phyloP scores from a whole-genome alignment of 2,329 filamentous ascomycete genomes.

The Neonectria neomacrospora region DNA sequence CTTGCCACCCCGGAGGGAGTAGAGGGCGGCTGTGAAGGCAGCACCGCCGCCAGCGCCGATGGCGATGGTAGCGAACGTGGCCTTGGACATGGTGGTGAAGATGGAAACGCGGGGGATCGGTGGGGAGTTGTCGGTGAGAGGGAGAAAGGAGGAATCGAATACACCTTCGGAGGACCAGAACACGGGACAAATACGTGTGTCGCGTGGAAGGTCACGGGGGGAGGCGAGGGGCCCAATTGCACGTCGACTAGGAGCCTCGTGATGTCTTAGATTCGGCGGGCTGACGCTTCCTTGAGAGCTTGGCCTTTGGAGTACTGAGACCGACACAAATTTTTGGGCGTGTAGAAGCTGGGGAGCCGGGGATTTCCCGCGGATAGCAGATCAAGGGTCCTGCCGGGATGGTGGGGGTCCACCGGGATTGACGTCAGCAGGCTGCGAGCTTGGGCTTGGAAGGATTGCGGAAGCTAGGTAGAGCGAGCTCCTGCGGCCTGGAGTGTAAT shows the following conservation, averaged over 20 bases:
- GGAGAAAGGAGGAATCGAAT: not conserved
- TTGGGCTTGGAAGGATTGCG: not conserved
- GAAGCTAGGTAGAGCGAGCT: not conserved
- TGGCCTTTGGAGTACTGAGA: not conserved
- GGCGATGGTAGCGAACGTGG: constrained; percentile 79
- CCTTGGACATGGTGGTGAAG: constrained; percentile 75
- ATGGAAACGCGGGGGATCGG: constrained; percentile 1
- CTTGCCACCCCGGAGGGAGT: constrained; percentile 65
- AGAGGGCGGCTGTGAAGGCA: constrained; percentile 76
- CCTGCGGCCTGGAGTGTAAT: not conserved
- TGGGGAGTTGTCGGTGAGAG: constrained; percentile 1
- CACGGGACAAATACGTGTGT: not conserved
- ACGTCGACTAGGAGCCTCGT: constrained; percentile 4
- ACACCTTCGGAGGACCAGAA: not conserved
- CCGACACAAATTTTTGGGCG: not conserved
- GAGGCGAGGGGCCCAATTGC: constrained; percentile 15
- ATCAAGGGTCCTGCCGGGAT: constrained; percentile 14
- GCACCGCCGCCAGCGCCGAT: constrained; percentile 81
- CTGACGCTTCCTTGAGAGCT: constrained; percentile 1
- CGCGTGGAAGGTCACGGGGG: constrained; percentile 11
- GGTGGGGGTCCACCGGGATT: constrained; percentile 11
- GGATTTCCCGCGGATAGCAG: constrained; percentile 21
- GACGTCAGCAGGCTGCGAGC: constrained; percentile 18
- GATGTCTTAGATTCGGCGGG: constrained; percentile 19
- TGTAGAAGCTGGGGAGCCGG: constrained; percentile 2